Evolutionary conservation across 192 early-diverging fungal species (phyloP).

Genomic region (Coemansia sp.): DNA sequence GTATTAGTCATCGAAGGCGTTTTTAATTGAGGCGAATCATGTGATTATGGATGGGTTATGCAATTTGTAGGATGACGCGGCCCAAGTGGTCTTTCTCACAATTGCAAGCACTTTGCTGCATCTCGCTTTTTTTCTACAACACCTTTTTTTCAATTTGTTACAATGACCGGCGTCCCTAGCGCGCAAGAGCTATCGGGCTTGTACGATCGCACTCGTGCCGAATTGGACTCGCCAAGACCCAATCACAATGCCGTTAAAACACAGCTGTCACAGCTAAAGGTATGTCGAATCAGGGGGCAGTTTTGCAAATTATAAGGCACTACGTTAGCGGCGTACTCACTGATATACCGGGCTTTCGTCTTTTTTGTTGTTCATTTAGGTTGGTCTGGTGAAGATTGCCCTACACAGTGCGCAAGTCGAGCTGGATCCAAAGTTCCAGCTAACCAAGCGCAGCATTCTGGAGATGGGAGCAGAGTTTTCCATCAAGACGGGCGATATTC

Average conservation of each 20-base stretch:
- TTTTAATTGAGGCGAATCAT: not conserved
- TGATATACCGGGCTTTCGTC: not conserved
- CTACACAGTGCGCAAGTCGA: conserved; percentile 29
- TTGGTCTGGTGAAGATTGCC: conserved; percentile 34
- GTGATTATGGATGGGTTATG: not conserved
- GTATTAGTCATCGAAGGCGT: not conserved
- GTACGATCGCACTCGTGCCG: conserved; percentile 37
- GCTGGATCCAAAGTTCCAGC: conserved; percentile 30
- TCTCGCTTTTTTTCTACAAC: not conserved
- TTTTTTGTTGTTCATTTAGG: conserved; percentile 17
- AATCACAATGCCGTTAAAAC: conserved; percentile 37
- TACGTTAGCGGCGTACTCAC: not conserved
- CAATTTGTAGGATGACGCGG: not conserved
- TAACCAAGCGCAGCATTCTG: conserved; percentile 56
- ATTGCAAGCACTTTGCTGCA: not conserved
- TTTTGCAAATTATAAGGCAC: not conserved
- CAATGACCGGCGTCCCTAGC: conserved; percentile 13
- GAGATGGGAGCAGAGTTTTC: conserved; percentile 90
- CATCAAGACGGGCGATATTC: conserved; percentile 82
- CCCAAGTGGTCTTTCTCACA: not conserved
- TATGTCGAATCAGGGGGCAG: conserved; percentile 3
- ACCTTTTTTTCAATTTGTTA: not conserved
- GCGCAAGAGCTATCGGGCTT: conserved; percentile 12
- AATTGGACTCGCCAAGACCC: conserved; percentile 32
- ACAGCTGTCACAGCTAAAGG: conserved; percentile 51